phyloP scores from a whole-genome alignment of 805 yeast genomes.

The Pichia sporocuriosa region DNA sequence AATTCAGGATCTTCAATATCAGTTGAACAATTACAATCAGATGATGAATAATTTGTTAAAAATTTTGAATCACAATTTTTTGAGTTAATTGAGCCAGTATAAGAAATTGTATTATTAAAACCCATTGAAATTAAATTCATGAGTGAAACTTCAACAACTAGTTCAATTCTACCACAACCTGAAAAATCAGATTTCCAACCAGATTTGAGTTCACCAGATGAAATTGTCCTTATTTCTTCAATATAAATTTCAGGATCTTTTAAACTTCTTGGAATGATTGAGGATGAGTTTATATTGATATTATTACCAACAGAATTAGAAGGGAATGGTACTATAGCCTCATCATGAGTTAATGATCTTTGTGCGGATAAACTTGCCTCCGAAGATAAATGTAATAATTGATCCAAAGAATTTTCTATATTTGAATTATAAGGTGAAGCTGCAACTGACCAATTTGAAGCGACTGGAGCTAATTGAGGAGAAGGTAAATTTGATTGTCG shows the following conservation, averaged over 20 bases:
- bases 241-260: constrained; percentile 35
- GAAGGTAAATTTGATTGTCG: too few relatives aligned
- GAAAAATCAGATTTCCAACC: constrained; percentile 96
- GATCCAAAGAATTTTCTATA: constrained; percentile 3
- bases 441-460: constrained; percentile 25
- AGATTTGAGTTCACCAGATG: constrained; percentile 71
- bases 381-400: too few relatives aligned
- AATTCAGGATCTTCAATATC: constrained; percentile 76
- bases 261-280: constrained; percentile 1
- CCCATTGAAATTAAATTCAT: constrained; percentile 51
- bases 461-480: constrained; percentile 21
- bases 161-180: constrained; percentile 70
- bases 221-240: constrained; percentile 69
- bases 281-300: background rate
- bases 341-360: too few relatives aligned
- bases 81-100: constrained; percentile 27
- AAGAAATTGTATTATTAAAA: constrained; percentile 24
- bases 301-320: background rate
- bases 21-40: constrained; percentile 51
- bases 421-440: constrained; percentile 8
- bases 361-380: too few relatives aligned
- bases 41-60: constrained; percentile 27
- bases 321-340: background rate
- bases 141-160: constrained; percentile 64
- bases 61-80: constrained; percentile 28